A percentile compares a stretch with the other conserved stretches of the same genome.
Evolutionary conservation across 2,329 filamentous ascomycete genomes (phyloP).

Genomic region (Colletotrichum simmondsii): DNA sequence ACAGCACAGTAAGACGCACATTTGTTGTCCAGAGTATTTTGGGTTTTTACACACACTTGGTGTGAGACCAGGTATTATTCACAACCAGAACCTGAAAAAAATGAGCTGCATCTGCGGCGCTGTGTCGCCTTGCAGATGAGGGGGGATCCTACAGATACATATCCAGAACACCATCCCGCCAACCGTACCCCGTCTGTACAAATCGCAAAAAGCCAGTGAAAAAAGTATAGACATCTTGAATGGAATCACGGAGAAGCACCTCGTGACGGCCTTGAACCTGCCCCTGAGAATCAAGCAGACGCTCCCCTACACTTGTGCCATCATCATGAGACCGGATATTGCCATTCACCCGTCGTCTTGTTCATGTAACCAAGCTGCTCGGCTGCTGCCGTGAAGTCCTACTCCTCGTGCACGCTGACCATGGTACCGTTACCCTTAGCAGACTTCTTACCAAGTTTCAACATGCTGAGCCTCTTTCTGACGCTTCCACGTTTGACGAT

Average conservation of each 20-base stretch:
- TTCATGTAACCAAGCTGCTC: slow-evolving; percentile 35
- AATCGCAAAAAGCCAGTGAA: slow-evolving; percentile 3
- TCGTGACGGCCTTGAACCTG: background rate
- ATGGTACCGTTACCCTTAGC: slow-evolving; percentile 65
- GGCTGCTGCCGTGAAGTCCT: slow-evolving; percentile 40
- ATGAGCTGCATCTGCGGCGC: slow-evolving; percentile 20
- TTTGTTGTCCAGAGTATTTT: background rate
- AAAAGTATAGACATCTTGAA: background rate
- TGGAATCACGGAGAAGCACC: background rate
- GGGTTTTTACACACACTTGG: background rate
- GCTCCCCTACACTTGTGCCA: background rate
- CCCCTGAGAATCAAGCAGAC: background rate
- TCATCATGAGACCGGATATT: slow-evolving; percentile 35
- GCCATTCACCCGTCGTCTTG: slow-evolving; percentile 35
- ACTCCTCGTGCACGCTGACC: slow-evolving; percentile 68
- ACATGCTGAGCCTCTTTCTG: slow-evolving; percentile 81
- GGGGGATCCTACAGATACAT: slow-evolving; percentile 33
- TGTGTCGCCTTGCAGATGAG: slow-evolving; percentile 20
- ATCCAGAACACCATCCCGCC: slow-evolving; percentile 35
- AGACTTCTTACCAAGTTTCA: slow-evolving; percentile 79
- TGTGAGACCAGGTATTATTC: slow-evolving; percentile 20
- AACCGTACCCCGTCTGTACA: slow-evolving; percentile 5
- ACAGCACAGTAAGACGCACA: background rate
- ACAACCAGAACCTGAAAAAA: slow-evolving; percentile 14
- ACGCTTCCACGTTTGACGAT: slow-evolving; percentile 70